Evolutionary conservation across 2,329 filamentous ascomycete species (phyloP).

Genomic region (Ophiostoma sp.): DNA sequence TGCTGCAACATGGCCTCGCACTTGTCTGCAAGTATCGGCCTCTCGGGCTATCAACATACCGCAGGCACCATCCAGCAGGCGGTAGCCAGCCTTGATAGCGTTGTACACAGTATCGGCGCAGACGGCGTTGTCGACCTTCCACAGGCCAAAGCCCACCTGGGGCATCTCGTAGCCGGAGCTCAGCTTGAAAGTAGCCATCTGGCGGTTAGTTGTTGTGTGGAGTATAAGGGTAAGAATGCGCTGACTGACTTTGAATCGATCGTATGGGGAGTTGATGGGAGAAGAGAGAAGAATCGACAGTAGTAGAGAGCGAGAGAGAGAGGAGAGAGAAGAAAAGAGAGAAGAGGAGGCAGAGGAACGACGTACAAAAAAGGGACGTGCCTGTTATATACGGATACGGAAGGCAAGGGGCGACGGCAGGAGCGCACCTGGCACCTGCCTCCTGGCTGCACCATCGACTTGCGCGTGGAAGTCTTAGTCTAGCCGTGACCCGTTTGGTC

Average conservation of each 20-base stretch:
- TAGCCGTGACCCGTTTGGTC: constrained; percentile 8
- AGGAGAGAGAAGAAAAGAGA: neutral
- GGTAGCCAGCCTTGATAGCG: constrained; percentile 59
- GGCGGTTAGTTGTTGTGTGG: constrained; percentile 12
- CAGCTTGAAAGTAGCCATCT: constrained; percentile 49
- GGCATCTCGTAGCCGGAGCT: constrained; percentile 66
- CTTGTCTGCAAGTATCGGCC: neutral
- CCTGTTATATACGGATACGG: constrained; percentile 10
- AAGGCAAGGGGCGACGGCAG: constrained; percentile 7
- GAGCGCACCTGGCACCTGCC: constrained; percentile 8
- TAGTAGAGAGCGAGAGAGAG: neutral
- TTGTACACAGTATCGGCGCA: constrained; percentile 75
- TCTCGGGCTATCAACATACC: constrained; percentile 41
- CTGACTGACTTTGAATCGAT: constrained; percentile 7
- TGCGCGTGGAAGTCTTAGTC: neutral
- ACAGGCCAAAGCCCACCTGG: constrained; percentile 71
- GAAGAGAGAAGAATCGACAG: neutral
- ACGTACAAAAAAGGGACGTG: constrained; percentile 1
- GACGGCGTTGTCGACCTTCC: constrained; percentile 73
- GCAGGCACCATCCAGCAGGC: constrained; percentile 56
- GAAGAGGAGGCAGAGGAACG: neutral
- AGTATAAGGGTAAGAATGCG: neutral
- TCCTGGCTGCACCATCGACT: neutral
- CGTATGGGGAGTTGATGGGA: neutral
- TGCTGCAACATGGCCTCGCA: neutral